phyloP scores from a whole-genome alignment of 148 eudicot species.

The Rhododendron simsii region DNA sequence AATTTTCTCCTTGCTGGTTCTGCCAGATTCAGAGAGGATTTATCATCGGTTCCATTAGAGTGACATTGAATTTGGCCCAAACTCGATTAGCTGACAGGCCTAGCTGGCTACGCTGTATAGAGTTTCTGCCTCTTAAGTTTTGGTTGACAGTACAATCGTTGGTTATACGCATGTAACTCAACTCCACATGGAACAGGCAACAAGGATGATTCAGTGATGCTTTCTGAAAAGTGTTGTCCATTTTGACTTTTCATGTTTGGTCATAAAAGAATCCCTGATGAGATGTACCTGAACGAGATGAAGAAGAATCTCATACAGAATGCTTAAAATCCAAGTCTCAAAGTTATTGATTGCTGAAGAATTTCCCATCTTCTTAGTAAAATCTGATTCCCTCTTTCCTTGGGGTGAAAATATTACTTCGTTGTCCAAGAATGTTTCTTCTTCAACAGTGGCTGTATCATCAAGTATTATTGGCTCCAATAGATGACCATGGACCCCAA shows the following conservation, averaged over 20 bases:
- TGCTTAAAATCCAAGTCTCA: conserved; percentile 86
- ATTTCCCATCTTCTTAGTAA: conserved; percentile 35
- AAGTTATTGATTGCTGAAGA: conserved; percentile 68
- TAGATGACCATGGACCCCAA: conserved; percentile 96
- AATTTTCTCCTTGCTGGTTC: not conserved
- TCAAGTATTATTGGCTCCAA: conserved; percentile 81
- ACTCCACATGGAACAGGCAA: not conserved
- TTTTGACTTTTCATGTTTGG: not conserved
- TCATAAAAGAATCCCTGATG: not conserved
- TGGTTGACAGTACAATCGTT: not conserved
- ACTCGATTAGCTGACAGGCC: not conserved
- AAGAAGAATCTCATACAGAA: conserved; percentile 77
- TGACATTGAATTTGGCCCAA: not conserved
- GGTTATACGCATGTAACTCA: not conserved
- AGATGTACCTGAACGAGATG: conserved; percentile 85
- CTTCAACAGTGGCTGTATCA: conserved; percentile 71
- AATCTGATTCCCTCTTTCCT: conserved; percentile 43
- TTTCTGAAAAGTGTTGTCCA: not conserved
- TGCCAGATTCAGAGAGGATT: not conserved
- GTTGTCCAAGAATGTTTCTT: conserved; percentile 51
- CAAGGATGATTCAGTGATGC: not conserved
- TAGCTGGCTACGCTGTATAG: not conserved
- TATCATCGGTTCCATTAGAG: not conserved
- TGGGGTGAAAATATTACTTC: conserved; percentile 45
- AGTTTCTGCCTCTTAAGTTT: not conserved